phyloP scores from a whole-genome alignment of 176 grass and related monocot genomes.

The Tillandsia fasciculata region DNA sequence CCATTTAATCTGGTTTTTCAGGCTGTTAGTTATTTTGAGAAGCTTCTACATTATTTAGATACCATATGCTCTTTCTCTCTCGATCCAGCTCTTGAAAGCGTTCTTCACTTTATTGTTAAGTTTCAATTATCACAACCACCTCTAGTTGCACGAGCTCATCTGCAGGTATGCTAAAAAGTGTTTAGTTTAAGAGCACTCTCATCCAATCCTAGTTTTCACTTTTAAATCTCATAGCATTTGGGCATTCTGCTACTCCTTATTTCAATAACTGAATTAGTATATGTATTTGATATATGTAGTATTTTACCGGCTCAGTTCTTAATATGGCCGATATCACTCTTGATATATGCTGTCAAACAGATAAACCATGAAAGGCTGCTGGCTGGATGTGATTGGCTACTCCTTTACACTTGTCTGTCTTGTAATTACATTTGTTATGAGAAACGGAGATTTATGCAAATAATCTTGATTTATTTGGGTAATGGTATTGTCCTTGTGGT shows the following conservation, averaged over 20 bases:
- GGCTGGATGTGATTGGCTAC: not conserved
- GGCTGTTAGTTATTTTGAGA: constrained; percentile 83
- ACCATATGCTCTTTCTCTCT: constrained; percentile 60
- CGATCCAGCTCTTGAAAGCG: constrained; percentile 52
- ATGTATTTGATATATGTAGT: not conserved
- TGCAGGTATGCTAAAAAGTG: constrained; percentile 43
- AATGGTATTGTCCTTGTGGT: too few species aligned
- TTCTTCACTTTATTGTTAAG: constrained; percentile 66
- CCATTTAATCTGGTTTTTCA: constrained; percentile 29
- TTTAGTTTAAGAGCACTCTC: not conserved
- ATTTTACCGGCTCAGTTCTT: not conserved
- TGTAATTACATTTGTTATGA: too few species aligned
- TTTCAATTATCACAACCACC: constrained; percentile 87
- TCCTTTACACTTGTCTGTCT: too few species aligned
- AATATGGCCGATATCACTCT: not conserved
- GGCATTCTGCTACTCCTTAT: not conserved
- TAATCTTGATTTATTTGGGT: too few species aligned
- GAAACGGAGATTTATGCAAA: too few species aligned
- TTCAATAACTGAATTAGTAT: not conserved
- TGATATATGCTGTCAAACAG: not conserved
- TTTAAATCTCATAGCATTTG: not conserved
- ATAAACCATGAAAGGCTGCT: not conserved
- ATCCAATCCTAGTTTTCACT: not conserved
- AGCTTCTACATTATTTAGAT: constrained; percentile 82
- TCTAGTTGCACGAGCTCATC: constrained; percentile 84